A percentile compares a stretch with the other conserved stretches of the same genome.
phyloP scores from a whole-genome alignment of 768 basidiomycete genomes.

The Mycena kentingensis region DNA sequence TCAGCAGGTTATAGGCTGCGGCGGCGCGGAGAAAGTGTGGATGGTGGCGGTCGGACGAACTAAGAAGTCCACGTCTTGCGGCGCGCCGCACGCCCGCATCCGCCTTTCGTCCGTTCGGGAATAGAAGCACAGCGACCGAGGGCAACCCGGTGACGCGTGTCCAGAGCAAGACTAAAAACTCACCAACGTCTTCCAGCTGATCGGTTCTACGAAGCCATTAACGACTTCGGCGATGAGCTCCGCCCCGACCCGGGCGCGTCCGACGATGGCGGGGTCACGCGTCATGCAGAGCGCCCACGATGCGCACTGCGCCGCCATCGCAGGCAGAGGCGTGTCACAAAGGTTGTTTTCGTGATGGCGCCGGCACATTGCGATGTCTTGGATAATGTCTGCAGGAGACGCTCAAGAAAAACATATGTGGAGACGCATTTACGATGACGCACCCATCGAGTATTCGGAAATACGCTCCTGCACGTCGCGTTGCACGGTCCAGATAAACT shows the following conservation, averaged over 20 bases:
- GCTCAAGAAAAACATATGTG: conserved; percentile 13
- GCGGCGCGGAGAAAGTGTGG: not conserved
- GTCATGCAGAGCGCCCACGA: conserved; percentile 96
- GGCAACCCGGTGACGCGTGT: not conserved
- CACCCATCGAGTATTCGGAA: conserved; percentile 86
- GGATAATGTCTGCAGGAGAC: conserved; percentile 69
- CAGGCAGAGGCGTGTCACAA: conserved; percentile 82
- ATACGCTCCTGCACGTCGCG: conserved; percentile 88
- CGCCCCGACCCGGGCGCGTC: conserved; percentile 86
- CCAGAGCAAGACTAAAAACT: conserved; percentile 31
- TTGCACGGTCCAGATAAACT: conserved; percentile 88
- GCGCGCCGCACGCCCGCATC: too few relatives aligned
- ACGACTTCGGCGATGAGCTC: conserved; percentile 96
- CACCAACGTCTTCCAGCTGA: conserved; percentile 96
- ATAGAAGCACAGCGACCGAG: not conserved
- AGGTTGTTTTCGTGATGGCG: conserved; percentile 79
- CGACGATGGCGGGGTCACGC: conserved; percentile 86
- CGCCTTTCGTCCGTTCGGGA: not conserved
- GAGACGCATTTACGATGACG: conserved; percentile 28
- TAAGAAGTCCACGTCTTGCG: too few relatives aligned
- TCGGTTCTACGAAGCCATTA: conserved; percentile 95
- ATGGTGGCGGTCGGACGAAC: not conserved
- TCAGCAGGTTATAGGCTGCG: not conserved
- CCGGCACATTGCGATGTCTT: conserved; percentile 89
- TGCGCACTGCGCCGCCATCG: conserved; percentile 83